Evolutionary conservation across 2,329 filamentous ascomycete genomes (phyloP).

Genomic region (Aureobasidium melanogenum): DNA sequence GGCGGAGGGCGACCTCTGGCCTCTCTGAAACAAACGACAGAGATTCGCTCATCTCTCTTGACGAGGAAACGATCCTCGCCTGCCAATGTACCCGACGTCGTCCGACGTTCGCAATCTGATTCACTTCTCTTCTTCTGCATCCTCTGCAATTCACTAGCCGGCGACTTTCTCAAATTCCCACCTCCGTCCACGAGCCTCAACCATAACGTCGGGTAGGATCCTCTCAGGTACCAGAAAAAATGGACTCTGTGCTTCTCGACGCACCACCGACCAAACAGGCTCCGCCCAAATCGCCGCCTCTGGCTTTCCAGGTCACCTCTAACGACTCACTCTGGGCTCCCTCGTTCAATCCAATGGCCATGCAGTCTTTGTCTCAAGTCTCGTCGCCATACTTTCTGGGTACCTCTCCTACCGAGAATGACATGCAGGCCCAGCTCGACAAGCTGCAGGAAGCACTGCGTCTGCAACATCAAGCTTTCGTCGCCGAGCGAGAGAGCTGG

Average conservation of each 20-base stretch:
- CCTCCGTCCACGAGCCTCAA: background rate
- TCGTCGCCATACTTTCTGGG: background rate
- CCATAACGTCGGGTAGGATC: background rate
- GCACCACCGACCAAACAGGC: background rate
- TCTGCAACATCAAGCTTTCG: constrained; percentile 26
- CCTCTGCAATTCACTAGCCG: background rate
- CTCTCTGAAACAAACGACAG: background rate
- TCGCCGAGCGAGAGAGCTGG: constrained; percentile 27
- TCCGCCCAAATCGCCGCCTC: constrained; percentile 25
- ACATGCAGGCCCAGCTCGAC: constrained; percentile 26
- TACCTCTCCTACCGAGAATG: constrained; percentile 10
- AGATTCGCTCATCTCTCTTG: background rate
- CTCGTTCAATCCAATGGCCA: constrained; percentile 3
- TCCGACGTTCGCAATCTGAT: background rate
- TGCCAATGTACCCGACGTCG: background rate
- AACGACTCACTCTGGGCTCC: constrained; percentile 27
- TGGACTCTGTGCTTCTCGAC: background rate
- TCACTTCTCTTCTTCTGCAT: background rate
- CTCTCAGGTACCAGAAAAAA: background rate
- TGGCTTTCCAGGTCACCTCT: constrained; percentile 27
- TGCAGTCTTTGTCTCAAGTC: constrained; percentile 18
- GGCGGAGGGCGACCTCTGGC: no score
- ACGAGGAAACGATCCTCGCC: background rate
- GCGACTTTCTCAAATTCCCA: background rate
- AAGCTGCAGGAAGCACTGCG: constrained; percentile 26